Conservation (phyloP, 164 flowering plant genomes). For the Umbilicus rupestris region DNA sequence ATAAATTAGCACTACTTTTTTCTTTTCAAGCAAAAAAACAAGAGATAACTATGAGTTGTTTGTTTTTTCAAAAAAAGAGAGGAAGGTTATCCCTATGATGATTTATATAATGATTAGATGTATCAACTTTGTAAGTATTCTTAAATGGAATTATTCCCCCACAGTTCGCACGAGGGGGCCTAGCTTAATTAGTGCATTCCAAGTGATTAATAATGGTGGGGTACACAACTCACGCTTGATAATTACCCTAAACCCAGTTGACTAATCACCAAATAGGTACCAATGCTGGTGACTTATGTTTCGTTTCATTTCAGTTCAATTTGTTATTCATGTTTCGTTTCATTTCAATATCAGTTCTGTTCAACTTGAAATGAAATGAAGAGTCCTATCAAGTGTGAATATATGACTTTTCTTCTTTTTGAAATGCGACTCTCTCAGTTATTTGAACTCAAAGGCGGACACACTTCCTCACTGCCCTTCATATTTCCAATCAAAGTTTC, state of each 20-base stretch:
- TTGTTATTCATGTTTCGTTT: too few species aligned
- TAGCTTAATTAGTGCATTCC: constrained; percentile 3
- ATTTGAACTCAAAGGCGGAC: not conserved
- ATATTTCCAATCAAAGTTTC: not conserved
- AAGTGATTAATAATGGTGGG: not conserved
- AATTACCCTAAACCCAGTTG: not conserved
- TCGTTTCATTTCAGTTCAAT: too few species aligned
- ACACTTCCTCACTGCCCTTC: not conserved
- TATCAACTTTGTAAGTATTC: not conserved
- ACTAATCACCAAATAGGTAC: too few species aligned
- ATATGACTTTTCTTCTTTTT: not conserved
- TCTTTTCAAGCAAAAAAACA: not conserved
- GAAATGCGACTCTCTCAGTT: not conserved
- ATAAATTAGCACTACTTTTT: too few species aligned
- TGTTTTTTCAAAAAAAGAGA: not conserved
- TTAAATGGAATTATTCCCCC: constrained; percentile 5
- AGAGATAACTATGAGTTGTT: not conserved
- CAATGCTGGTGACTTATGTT: too few species aligned
- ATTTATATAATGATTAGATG: constrained; percentile 3
- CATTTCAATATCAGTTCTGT: too few species aligned
- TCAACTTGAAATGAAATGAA: too few species aligned
- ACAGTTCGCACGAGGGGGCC: not conserved
- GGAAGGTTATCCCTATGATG: constrained; percentile 1
- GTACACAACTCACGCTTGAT: not conserved
- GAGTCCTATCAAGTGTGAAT: too few species aligned